Evolutionary conservation across 495 filamentous ascomycete species (phyloP).

Genomic region (Hypoxylon rickii): DNA sequence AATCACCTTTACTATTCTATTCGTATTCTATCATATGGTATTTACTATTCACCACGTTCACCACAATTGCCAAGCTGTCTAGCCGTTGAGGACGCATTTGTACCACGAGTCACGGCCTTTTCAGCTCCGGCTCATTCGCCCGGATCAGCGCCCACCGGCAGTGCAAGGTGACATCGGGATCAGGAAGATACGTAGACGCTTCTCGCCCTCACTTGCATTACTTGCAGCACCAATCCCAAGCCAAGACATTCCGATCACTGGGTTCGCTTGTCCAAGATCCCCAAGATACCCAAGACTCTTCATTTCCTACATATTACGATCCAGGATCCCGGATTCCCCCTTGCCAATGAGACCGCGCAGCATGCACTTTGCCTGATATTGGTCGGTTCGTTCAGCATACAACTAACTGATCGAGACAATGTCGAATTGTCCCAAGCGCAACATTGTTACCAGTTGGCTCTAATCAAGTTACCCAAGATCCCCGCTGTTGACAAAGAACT

Average conservation of each 20-base stretch:
- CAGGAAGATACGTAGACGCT: background rate
- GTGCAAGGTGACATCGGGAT: constrained; percentile 20
- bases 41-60: no score
- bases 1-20: no score
- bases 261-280: no score
- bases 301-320: constrained; percentile 20
- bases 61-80: no score
- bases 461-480: background rate
- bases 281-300: constrained; percentile 9
- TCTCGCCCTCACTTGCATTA: no score
- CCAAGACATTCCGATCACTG: constrained; percentile 19
- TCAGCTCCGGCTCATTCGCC: constrained; percentile 17
- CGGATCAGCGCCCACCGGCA: constrained; percentile 22
- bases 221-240: constrained; percentile 10
- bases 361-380: background rate
- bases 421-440: background rate
- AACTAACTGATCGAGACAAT: no score
- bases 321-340: constrained; percentile 16
- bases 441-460: background rate
- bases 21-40: no score
- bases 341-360: constrained; percentile 13
- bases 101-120: constrained; percentile 1
- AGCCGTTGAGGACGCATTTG: background rate
- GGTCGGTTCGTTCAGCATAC: no score
- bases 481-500: background rate